Evolutionary conservation across 2,329 filamentous ascomycete species (phyloP), one percentile per base, ranked within the genome.

Genomic region (Microdochium nivale): DNA sequence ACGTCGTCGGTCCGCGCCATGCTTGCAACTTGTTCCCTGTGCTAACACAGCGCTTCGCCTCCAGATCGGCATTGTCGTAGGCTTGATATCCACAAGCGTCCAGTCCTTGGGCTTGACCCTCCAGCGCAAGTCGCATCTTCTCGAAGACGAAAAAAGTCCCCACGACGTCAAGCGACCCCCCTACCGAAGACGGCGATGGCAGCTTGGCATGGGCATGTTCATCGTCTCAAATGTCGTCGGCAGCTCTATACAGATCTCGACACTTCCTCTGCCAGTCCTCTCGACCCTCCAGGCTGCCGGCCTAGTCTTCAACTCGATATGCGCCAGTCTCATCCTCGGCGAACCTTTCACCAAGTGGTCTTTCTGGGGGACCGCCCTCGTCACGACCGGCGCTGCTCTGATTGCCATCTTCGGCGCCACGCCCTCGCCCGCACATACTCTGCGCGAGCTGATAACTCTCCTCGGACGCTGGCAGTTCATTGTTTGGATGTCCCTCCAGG

Each of bases 271-370:
- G 23, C 94, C 94, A 21, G 90, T 99, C 5, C 80, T 99, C 32
- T 97, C 92, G 52, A 96, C 94, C 1, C 76, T 99, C 35, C 94
- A 99, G 72, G 92, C 92, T 19, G 95, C 92, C 3, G 94, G 94
- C 46, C 79, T 99, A 51, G 94, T 99, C 55, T 99, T 99, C 78
- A 99, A 99, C 75, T 96, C 92, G 52, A 90, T 97, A 68, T 96
- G 95, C 77, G 94, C 94, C 55, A 95, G 90, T 46, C 73, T 97
- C 52, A 89, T 97, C 62, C 80, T 99, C 48, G 86, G 87, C 63
- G 92, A 99, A 70, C 89, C 91, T 3, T 99, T 97, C 70, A 97
- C 94, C 50, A 82, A 81, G 66, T 95, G 90, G 79, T 96, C 92
- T n/a, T 77, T 95, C 35, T 81, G 88, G 62, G 94, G 94, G 35